Conservation (phyloP, 1,139 yeast genomes). For the Blastobotrys aristatus region DNA sequence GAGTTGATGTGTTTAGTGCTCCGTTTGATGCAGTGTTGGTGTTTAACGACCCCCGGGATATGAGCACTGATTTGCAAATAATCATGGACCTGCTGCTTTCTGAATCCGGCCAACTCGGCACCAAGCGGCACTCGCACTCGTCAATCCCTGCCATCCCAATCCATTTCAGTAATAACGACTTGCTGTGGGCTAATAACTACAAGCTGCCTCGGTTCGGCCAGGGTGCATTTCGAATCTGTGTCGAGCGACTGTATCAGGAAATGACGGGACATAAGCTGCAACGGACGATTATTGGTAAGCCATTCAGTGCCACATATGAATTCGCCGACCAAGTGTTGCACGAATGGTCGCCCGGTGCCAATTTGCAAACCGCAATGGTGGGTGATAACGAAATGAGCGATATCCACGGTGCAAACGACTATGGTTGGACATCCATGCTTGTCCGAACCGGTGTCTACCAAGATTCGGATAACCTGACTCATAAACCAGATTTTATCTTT, state of each 20-base stretch:
- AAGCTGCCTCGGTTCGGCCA: constrained; percentile 81
- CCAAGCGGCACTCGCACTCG: constrained; percentile 39
- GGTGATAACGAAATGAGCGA: constrained; percentile 96
- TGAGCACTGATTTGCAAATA: constrained; percentile 81
- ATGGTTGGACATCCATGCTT: constrained; percentile 84
- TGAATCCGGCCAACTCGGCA: constrained; percentile 60
- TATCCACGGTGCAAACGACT: constrained; percentile 78
- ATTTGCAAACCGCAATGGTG: constrained; percentile 56
- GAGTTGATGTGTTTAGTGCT: constrained; percentile 33
- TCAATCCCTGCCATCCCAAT: constrained; percentile 66
- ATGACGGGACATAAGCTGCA: constrained; percentile 45
- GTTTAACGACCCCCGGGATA: constrained; percentile 87
- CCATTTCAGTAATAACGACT: constrained; percentile 80
- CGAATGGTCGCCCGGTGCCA: constrained; percentile 43
- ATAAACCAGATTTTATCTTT: constrained; percentile 33
- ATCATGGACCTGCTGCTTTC: constrained; percentile 68
- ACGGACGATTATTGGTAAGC: constrained; percentile 75
- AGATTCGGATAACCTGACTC: constrained; percentile 47
- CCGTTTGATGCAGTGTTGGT: constrained; percentile 77
- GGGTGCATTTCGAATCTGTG: constrained; percentile 72
- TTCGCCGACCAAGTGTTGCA: constrained; percentile 71
- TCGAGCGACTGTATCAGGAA: constrained; percentile 59
- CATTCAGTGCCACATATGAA: constrained; percentile 73
- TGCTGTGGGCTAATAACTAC: constrained; percentile 87
- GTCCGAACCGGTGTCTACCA: constrained; percentile 84